Evolutionary conservation across 495 filamentous ascomycete species (phyloP).

Genomic region (Neurospora sp.): DNA sequence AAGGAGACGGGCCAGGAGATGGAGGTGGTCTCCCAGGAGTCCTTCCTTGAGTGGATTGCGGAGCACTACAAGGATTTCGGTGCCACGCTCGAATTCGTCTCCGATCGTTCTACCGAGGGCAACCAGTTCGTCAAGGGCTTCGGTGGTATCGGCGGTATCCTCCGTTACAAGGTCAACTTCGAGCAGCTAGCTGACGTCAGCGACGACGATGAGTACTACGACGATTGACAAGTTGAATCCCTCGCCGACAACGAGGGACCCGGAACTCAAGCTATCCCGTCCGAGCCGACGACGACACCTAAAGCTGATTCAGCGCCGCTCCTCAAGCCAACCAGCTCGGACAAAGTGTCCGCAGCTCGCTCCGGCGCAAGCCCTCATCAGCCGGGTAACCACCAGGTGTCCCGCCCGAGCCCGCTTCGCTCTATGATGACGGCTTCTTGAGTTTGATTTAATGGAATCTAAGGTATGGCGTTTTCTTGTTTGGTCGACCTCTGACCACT

Average conservation of each 20-base stretch:
- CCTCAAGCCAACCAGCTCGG: slow-evolving; percentile 26
- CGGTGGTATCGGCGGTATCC: slow-evolving; percentile 92
- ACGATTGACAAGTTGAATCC: slow-evolving; percentile 93
- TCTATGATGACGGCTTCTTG: slow-evolving; percentile 48
- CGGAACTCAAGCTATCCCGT: slow-evolving; percentile 55
- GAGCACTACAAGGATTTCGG: slow-evolving; percentile 97
- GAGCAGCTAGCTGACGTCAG: slow-evolving; percentile 91
- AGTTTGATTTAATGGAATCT: slow-evolving; percentile 25
- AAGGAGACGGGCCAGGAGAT: slow-evolving; percentile 93
- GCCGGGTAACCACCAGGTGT: slow-evolving; percentile 29
- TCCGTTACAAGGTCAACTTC: slow-evolving; percentile 99
- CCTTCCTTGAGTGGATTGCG: slow-evolving; percentile 97
- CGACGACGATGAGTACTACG: slow-evolving; percentile 98
- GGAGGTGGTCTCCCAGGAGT: slow-evolving; percentile 73
- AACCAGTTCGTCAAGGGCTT: slow-evolving; percentile 99
- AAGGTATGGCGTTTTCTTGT: slow-evolving; percentile 11
- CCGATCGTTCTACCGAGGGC: slow-evolving; percentile 89
- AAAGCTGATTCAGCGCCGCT: slow-evolving; percentile 20
- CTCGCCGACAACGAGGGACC: slow-evolving; percentile 85
- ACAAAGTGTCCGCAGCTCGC: slow-evolving; percentile 26
- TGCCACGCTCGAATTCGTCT: slow-evolving; percentile 93
- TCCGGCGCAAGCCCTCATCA: slow-evolving; percentile 27
- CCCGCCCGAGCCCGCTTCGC: slow-evolving; percentile 49
- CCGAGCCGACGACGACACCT: slow-evolving; percentile 36
- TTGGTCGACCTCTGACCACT: background rate